Evolutionary conservation across 1,139 yeast genomes (phyloP).

Genomic region (Cylindricascospora bacillispora): DNA sequence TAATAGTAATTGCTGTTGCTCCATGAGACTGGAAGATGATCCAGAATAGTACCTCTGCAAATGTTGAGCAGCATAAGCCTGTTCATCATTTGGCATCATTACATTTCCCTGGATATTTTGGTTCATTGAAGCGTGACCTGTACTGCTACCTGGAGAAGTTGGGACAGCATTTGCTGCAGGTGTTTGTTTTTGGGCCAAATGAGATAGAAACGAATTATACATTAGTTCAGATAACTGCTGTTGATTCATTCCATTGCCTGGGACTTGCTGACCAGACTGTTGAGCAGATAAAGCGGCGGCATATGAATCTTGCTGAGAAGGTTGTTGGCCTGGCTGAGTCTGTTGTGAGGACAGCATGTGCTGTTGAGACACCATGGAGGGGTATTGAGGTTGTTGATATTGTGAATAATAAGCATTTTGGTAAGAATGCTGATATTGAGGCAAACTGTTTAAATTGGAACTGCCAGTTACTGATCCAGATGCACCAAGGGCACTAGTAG

Average conservation of each 20-base stretch:
- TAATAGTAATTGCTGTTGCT: slow-evolving; percentile 5
- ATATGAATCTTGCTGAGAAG: slow-evolving; percentile 7
- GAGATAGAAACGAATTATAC: slow-evolving; percentile 20
- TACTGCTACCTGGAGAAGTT: slow-evolving; percentile 6
- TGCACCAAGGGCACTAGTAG: slow-evolving; percentile 6
- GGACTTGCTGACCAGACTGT: slow-evolving; percentile 4
- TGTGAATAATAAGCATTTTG: slow-evolving; percentile 3
- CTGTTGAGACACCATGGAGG: slow-evolving; percentile 2
- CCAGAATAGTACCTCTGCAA: slow-evolving; percentile 3
- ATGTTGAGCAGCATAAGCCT: not conserved
- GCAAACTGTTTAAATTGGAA: slow-evolving; percentile 4
- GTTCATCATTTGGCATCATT: no score
- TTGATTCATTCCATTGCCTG: slow-evolving; percentile 9
- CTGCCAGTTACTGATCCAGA: slow-evolving; percentile 6
- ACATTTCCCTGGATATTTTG: no score
- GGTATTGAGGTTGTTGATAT: slow-evolving; percentile 7
- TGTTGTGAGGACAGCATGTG: slow-evolving; percentile 5
- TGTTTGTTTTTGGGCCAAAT: slow-evolving; percentile 18
- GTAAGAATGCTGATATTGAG: slow-evolving; percentile 4
- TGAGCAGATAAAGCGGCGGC: slow-evolving; percentile 11
- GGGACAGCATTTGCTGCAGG: slow-evolving; percentile 13
- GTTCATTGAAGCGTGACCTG: slow-evolving; percentile 1
- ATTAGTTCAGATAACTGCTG: slow-evolving; percentile 20
- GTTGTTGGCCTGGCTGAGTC: slow-evolving; percentile 4
- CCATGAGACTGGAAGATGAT: slow-evolving; percentile 2